Evolutionary conservation across 805 yeast genomes (phyloP).

Genomic region (Myxozyma neglecta): DNA sequence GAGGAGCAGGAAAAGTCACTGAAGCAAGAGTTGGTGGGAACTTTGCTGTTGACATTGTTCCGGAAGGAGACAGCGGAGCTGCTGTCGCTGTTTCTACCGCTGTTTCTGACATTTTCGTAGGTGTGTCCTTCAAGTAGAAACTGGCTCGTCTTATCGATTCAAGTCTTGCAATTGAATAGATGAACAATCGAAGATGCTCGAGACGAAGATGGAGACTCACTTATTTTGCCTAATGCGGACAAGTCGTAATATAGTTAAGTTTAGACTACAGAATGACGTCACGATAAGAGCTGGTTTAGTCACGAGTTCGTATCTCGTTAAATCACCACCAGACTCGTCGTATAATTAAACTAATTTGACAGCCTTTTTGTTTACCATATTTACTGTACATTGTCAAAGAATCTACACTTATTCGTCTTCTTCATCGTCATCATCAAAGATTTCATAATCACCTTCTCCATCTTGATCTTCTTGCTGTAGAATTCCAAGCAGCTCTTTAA

Average conservation of each 20-base stretch:
- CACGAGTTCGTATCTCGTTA: background rate
- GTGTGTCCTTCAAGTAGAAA: no score
- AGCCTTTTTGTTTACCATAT: background rate
- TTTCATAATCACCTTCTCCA: constrained; percentile 26
- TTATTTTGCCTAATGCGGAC: constrained; percentile 3
- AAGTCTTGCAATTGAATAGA: background rate
- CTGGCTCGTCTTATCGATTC: background rate
- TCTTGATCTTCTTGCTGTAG: constrained; percentile 17
- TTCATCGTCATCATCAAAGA: constrained; percentile 26
- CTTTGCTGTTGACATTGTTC: constrained; percentile 24
- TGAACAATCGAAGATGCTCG: background rate
- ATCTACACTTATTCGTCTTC: background rate
- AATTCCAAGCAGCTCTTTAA: constrained; percentile 24
- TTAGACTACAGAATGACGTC: background rate
- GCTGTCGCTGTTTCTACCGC: background rate
- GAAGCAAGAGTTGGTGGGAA: constrained; percentile 34
- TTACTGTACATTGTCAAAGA: background rate
- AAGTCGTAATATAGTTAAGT: background rate
- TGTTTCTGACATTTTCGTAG: background rate
- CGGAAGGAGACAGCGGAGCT: constrained; percentile 23
- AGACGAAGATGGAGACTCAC: background rate
- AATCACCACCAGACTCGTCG: background rate
- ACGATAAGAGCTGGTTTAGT: background rate
- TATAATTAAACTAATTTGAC: background rate
- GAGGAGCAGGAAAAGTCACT: constrained; percentile 42